Percentiles rank a stretch among this genome's conserved stretches.
These are phyloP conservation scores for Rhizophora apiculata DNA, from an alignment of 345 rosid genomes.

Conservation along the genomic window DNA sequence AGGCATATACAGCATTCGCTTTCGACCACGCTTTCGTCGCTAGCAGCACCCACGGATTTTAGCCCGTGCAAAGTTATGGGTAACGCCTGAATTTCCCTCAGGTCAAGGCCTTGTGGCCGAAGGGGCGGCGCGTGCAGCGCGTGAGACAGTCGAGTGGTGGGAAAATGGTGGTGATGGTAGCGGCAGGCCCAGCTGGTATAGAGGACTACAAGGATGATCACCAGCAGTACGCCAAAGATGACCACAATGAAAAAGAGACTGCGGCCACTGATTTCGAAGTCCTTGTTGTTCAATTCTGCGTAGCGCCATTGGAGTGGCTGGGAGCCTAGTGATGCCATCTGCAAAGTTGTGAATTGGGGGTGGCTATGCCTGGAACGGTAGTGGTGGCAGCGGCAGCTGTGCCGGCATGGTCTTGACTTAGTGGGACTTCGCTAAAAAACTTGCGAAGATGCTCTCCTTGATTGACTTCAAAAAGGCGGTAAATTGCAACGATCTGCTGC, in stretches of 20 bases:
- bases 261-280: constrained; percentile 39
- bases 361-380: neutral
- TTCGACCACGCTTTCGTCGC: neutral
- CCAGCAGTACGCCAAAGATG: constrained; percentile 27
- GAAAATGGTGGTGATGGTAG: neutral
- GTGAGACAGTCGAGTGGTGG: neutral
- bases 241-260: constrained; percentile 36
- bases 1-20: constrained; percentile 68
- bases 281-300: constrained; percentile 39
- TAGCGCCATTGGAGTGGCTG: constrained; percentile 42
- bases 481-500: too few species aligned
- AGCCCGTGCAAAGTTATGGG: constrained; percentile 19
- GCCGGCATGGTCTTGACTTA: neutral
- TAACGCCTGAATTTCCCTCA: constrained; percentile 18
- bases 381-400: neutral
- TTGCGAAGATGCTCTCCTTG: too few species aligned
- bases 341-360: neutral
- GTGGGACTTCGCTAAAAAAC: too few species aligned
- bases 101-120: constrained; percentile 25
- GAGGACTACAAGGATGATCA: constrained; percentile 33
- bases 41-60: neutral
- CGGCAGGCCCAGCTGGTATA: constrained; percentile 43
- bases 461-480: too few species aligned
- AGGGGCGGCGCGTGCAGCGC: constrained; percentile 9
- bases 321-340: constrained; percentile 25